These are phyloP conservation scores for Claviceps pusilla DNA, from an alignment of 2,329 filamentous ascomycete species.

Conservation along the genomic window DNA sequence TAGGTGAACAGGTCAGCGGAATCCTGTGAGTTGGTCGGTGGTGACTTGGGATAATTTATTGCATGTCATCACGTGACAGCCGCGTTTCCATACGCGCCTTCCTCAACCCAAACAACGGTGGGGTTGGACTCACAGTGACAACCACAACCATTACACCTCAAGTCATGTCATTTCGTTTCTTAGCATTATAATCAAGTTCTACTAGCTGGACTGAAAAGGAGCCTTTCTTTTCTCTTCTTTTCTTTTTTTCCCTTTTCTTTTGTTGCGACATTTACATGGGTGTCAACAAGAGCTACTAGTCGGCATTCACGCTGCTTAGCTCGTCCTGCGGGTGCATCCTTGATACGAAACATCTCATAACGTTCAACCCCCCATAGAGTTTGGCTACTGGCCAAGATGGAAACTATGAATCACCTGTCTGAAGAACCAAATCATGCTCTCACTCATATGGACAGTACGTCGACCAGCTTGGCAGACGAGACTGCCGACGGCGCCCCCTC, in stretches of 20 bases:
- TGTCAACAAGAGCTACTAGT: not conserved
- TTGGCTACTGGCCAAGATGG: not conserved
- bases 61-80: not conserved
- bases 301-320: not conserved
- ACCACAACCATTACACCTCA: not conserved
- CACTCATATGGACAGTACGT: not conserved
- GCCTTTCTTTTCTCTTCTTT: not conserved
- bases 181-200: not conserved
- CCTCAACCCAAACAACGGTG: not conserved
- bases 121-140: not conserved
- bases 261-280: not conserved
- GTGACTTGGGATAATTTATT: not conserved
- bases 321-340: not conserved
- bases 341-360: not conserved
- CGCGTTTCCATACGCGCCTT: not conserved
- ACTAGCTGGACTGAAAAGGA: no score
- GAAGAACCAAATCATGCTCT: not conserved
- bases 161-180: not conserved
- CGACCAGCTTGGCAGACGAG: not conserved
- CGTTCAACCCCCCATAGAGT: not conserved
- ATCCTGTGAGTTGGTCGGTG: not conserved
- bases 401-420: no score
- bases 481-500: not conserved
- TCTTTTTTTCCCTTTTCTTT: not conserved
- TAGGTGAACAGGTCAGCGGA: not conserved